Evolutionary conservation across 179 eudicot species (phyloP), one percentile per base, ranked within the genome.

Genomic region (Silene vulgaris): DNA sequence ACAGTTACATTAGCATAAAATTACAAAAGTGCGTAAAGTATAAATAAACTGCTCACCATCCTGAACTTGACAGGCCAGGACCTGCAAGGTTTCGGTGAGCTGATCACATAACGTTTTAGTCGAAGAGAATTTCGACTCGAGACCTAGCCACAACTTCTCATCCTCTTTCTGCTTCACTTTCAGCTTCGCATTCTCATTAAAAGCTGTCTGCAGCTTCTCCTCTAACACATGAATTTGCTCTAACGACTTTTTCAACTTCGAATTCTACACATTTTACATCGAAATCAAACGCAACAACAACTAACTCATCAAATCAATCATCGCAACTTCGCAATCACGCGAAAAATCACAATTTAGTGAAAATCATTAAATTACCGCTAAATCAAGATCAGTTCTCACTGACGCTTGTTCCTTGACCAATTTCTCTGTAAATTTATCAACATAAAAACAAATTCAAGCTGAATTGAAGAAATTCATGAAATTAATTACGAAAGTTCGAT

Each of bases 141-240:
- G 81, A 67, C 97, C 99, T 77, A 76, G 80, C 96, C 97, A 95
- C 11, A 88, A 87, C 82, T 93, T 95, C 79, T 90, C 96, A 77
- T 93, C 96, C 78, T 90, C 97, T 80, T 91, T 90, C 82, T 88
- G 92, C 88, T 87, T 89, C 81, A 86, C 96, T 85, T 89, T 93
- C 63, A 95, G 87, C 87, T 89, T 88, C 21, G 96, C 91, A 77
- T 93, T 93, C 84, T 95, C 97, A 62, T 93, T 93, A 74, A 84
- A 80, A 13, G 97, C 93, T 71, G 78, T 79, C 79, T 89, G 97
- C 73, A 95, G 83, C 80, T 89, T 95, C 81, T 88, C 93, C 81
- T 93, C 99, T 72, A 93, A 73, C 57, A 73, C 69, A 62, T 76
- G 84, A 66, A 93, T 83, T 68, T 89, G 81, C 78, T 93, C 99